A percentile compares a stretch with the other conserved stretches of the same genome.
These are phyloP conservation scores for Myxozyma sirexii DNA, from an alignment of 805 yeast genomes.

Conservation along the genomic window DNA sequence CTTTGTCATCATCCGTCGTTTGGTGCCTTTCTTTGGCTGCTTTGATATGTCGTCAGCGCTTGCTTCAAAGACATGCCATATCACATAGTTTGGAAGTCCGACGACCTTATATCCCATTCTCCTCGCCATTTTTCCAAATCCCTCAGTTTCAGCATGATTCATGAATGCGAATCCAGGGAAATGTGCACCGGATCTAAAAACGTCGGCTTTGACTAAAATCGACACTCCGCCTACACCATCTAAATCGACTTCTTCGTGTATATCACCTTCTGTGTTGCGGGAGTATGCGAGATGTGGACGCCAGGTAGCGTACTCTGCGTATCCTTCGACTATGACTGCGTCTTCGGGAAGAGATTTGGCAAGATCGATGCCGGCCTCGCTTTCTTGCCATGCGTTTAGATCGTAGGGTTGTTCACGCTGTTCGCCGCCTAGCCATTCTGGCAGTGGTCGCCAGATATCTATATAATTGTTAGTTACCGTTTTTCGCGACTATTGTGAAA, in stretches of 20 bases:
- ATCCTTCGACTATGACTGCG: slow-evolving; percentile 94
- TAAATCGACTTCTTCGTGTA: slow-evolving; percentile 74
- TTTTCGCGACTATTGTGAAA: neutral
- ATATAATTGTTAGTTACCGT: neutral
- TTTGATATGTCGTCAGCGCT: slow-evolving; percentile 29
- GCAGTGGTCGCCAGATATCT: slow-evolving; percentile 95
- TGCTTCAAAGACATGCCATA: slow-evolving; percentile 70
- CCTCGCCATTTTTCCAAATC: slow-evolving; percentile 74
- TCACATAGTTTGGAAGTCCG: slow-evolving; percentile 85
- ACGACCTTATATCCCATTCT: slow-evolving; percentile 80
- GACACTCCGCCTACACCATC: slow-evolving; percentile 99
- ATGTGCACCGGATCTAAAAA: slow-evolving; percentile 85
- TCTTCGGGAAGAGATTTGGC: slow-evolving; percentile 73
- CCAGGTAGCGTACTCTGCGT: slow-evolving; percentile 34
- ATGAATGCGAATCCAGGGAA: slow-evolving; percentile 96
- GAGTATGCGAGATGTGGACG: slow-evolving; percentile 31
- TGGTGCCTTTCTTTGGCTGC: slow-evolving; percentile 10
- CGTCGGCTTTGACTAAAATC: slow-evolving; percentile 81
- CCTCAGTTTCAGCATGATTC: slow-evolving; percentile 97
- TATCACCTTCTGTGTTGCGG: slow-evolving; percentile 61
- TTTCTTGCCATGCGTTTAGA: slow-evolving; percentile 94
- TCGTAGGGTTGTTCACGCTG: slow-evolving; percentile 87
- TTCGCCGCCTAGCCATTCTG: slow-evolving; percentile 79
- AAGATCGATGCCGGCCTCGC: slow-evolving; percentile 61
- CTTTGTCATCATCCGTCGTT: neutral